Base-by-base conservation (phyloP, 805 yeast species). In the Naumovozyma castellii region DNA sequence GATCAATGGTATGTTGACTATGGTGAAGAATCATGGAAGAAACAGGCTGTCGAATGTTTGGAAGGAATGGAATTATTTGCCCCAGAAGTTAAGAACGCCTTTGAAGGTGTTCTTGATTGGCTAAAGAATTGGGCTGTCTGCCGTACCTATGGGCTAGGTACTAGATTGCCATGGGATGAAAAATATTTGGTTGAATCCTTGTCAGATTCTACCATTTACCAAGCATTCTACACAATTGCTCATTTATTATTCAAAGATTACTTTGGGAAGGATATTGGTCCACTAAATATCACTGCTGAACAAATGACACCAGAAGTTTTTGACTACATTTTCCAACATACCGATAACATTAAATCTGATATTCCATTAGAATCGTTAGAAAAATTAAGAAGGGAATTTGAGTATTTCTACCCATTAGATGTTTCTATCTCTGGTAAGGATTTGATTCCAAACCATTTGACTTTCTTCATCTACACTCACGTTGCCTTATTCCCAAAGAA, bases 1-100 rank as follows among this genome's bases (percentile, higher is more conserved):
- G 97, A 92, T 66, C 98, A 92, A 71, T 92, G 98, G 98, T 92
- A 78, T 65, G 75, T 85, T 54, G 97, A 92, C 62, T 92, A 92
- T 57, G 98, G 98, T 73, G 98, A 92, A 73, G 85, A 76, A 51
- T 51, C 66, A 13, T 92, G 98, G 98, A 84, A 83, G 59, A 64
- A 70, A 13, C 76, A 75, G 59, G 94, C 96, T 39, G 66, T 78
- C 47, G 92, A 82, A 53, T 82, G 94, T 61, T 72, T 92, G 45
- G 72, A 71, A 35, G 60, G 65, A 43, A 79, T 92, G 90, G 75
- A 83, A 61, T 74, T 88, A 9, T 90, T 75, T 70, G 72, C 80
- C 39, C 70, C 79, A 37, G 97, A 88, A 68, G 84, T 94, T 32
- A 75, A 82, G 54, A 78, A 90, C 57, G 95, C 94, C 5, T 90